Conservation (phyloP, 2,329 filamentous ascomycete species). For the Pseudogymnoascus sp. region DNA sequence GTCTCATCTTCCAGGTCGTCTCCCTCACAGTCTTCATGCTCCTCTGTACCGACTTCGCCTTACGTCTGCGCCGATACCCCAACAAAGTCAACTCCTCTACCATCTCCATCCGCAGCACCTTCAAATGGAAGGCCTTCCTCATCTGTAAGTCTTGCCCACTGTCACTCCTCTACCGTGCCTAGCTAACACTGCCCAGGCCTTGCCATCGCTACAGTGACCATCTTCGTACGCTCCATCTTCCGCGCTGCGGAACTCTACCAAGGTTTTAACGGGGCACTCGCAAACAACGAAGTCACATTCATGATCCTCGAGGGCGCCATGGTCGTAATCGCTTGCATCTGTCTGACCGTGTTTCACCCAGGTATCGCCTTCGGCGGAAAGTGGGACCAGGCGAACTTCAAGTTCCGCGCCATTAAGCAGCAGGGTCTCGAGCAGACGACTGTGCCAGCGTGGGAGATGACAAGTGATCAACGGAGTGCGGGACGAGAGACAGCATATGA, state of each 20-base stretch:
- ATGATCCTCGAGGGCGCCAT: slow-evolving; percentile 39
- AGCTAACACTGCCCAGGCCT: slow-evolving; percentile 23
- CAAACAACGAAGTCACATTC: slow-evolving; percentile 38
- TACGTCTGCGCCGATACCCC: slow-evolving; percentile 14
- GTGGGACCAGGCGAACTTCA: slow-evolving; percentile 12
- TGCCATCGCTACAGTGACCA: slow-evolving; percentile 42
- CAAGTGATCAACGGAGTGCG: not conserved
- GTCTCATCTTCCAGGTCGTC: slow-evolving; percentile 49
- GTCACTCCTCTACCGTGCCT: not conserved
- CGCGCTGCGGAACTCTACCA: slow-evolving; percentile 49
- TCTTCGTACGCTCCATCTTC: slow-evolving; percentile 51
- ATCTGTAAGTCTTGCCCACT: not conserved
- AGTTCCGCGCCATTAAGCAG: not conserved
- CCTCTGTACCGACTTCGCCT: slow-evolving; percentile 20
- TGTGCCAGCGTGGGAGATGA: not conserved
- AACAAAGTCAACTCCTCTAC: not conserved
- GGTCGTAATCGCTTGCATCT: slow-evolving; percentile 26
- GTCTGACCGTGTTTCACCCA: slow-evolving; percentile 28
- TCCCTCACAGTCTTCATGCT: slow-evolving; percentile 33
- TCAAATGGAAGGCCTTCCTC: slow-evolving; percentile 2
- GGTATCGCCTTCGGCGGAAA: slow-evolving; percentile 21
- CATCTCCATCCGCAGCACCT: not conserved
- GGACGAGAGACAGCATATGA: not conserved
- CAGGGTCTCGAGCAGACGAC: not conserved
- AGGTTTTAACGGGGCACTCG: slow-evolving; percentile 44